Conservation (phyloP, 2,329 filamentous ascomycete species). For the Emydomyces testavorans region DNA sequence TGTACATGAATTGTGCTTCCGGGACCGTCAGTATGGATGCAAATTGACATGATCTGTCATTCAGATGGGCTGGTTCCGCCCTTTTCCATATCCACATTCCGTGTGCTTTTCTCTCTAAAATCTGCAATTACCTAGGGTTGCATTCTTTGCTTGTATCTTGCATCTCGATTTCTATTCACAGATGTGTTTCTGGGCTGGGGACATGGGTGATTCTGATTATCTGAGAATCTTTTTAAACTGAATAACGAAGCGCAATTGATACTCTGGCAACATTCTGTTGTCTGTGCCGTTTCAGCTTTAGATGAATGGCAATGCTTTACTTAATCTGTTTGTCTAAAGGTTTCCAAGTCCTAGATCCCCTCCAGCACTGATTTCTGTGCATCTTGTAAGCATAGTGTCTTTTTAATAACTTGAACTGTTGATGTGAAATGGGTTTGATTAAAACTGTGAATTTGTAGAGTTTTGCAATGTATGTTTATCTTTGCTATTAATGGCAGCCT, state of each 20-base stretch:
- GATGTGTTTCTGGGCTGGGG: constrained; percentile 3
- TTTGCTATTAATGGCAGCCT: too few species aligned
- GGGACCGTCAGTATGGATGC: neutral
- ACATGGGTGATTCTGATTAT: constrained; percentile 2
- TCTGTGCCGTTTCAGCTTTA: neutral
- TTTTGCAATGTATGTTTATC: too few species aligned
- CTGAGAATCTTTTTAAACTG: constrained; percentile 6
- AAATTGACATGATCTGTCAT: neutral
- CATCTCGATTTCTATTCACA: neutral
- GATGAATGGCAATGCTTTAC: neutral
- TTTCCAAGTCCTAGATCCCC: neutral
- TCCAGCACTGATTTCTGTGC: neutral
- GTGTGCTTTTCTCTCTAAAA: neutral
- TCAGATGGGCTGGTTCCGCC: neutral
- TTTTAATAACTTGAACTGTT: neutral
- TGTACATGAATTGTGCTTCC: constrained; percentile 7
- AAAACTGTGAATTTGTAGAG: too few species aligned
- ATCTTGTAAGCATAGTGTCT: neutral
- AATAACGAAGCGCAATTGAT: constrained; percentile 8
- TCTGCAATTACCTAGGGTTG: constrained; percentile 4
- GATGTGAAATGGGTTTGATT: too few species aligned
- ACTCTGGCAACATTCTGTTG: neutral
- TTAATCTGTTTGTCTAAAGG: too few species aligned
- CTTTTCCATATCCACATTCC: neutral
- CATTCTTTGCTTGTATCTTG: constrained; percentile 10